Evolutionary conservation across 331 rosid genomes (phyloP).

Genomic region (Phaseolus coccineus): DNA sequence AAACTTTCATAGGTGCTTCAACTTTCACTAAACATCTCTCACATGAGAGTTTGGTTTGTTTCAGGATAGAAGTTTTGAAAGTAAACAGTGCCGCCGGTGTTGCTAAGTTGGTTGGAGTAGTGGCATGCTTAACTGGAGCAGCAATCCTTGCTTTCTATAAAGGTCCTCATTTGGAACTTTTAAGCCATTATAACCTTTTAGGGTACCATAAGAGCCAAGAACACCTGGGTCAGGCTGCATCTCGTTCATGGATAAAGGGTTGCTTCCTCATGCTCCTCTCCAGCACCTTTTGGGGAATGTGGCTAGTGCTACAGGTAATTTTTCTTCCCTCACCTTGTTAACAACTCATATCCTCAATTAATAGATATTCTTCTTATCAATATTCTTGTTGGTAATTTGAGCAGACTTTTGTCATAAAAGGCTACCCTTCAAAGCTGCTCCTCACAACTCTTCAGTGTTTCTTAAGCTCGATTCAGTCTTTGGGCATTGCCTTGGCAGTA

Average conservation of each 20-base stretch:
- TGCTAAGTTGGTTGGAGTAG: constrained; percentile 70
- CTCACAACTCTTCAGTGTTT: constrained; percentile 77
- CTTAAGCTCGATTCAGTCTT: constrained; percentile 73
- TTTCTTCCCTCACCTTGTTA: not conserved
- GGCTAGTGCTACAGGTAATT: constrained; percentile 84
- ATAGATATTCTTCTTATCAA: not conserved
- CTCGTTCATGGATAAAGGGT: constrained; percentile 79
- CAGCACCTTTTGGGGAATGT: constrained; percentile 70
- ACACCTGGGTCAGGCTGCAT: constrained; percentile 17
- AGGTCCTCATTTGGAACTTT: constrained; percentile 65
- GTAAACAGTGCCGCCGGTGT: constrained; percentile 62
- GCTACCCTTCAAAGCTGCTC: constrained; percentile 82
- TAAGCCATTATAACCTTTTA: constrained; percentile 47
- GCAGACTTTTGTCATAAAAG: constrained; percentile 66
- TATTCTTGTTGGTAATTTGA: not conserved
- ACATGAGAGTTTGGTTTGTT: constrained; percentile 9
- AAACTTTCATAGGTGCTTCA: not conserved
- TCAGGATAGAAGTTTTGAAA: constrained; percentile 72
- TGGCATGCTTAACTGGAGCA: constrained; percentile 69
- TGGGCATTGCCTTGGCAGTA: constrained; percentile 64
- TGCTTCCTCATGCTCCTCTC: constrained; percentile 83
- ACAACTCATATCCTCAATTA: too few relatives aligned
- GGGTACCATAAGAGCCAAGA: constrained; percentile 43
- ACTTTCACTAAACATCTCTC: not conserved
- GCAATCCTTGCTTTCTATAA: constrained; percentile 70